Conservation (phyloP, 2,329 filamentous ascomycete genomes). For the Diaporthe sp. region DNA sequence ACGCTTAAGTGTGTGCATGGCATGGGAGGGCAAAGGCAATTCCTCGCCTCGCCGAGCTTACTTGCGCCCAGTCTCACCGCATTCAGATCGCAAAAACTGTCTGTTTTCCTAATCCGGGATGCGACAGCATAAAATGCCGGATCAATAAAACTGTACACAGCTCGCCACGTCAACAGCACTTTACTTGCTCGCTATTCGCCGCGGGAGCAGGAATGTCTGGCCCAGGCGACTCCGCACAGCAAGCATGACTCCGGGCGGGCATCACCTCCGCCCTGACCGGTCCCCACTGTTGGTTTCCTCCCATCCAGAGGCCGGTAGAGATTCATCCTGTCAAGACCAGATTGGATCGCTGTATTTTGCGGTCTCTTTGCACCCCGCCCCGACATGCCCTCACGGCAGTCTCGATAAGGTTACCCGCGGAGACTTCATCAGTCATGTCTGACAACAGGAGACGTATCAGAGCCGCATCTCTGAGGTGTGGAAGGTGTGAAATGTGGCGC, state of each 20-base stretch:
- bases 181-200: slow-evolving; percentile 21
- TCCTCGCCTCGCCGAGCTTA: slow-evolving; percentile 15
- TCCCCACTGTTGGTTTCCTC: slow-evolving; percentile 8
- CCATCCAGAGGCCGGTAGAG: background rate
- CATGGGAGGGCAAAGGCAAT: background rate
- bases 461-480: slow-evolving; percentile 30
- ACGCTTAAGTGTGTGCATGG: slow-evolving; percentile 5
- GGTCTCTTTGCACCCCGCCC: slow-evolving; percentile 14
- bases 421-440: slow-evolving; percentile 27
- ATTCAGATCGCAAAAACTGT: slow-evolving; percentile 17
- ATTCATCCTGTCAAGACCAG: background rate
- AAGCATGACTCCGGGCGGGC: slow-evolving; percentile 12
- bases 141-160: slow-evolving; percentile 10
- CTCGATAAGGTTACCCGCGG: slow-evolving; percentile 28
- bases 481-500: slow-evolving; percentile 14
- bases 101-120: slow-evolving; percentile 29
- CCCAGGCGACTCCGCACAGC: background rate
- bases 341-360: slow-evolving; percentile 22
- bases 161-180: slow-evolving; percentile 7
- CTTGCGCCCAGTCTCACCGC: slow-evolving; percentile 14
- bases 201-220: background rate
- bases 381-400: background rate
- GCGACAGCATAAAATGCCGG: slow-evolving; percentile 10
- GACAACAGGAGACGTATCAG: slow-evolving; percentile 29
- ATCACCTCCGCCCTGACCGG: background rate